Evolutionary conservation across 352 stramenopile genomes (phyloP).

Genomic region (Phytophthora macrochlamydospora): DNA sequence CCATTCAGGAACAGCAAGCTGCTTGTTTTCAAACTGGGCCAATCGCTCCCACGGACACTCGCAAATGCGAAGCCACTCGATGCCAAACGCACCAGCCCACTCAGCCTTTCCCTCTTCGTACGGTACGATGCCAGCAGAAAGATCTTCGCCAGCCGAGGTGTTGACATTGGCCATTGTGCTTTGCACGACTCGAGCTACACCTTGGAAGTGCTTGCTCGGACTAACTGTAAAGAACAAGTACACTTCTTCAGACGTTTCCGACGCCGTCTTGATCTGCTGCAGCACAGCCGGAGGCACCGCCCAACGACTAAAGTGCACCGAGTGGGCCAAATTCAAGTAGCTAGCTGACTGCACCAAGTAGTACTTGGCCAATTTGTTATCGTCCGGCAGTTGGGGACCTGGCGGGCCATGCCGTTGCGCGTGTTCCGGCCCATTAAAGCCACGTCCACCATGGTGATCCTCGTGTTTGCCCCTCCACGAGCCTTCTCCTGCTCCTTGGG

Average conservation of each 20-base stretch:
- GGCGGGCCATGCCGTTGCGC: conserved; percentile 8
- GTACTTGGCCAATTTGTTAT: conserved; percentile 82
- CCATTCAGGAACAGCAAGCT: conserved; percentile 59
- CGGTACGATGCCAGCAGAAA: conserved; percentile 52
- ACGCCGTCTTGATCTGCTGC: conserved; percentile 71
- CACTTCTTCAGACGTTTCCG: conserved; percentile 77
- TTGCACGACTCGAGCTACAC: conserved; percentile 53
- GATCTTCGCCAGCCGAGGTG: conserved; percentile 46
- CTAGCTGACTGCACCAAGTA: conserved; percentile 81
- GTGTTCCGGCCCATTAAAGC: conserved; percentile 11
- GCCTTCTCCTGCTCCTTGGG: conserved; percentile 71
- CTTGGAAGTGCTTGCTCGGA: conserved; percentile 83
- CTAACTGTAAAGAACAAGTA: conserved; percentile 81
- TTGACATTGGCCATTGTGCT: conserved; percentile 45
- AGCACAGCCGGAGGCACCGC: conserved; percentile 51
- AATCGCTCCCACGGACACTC: conserved; percentile 88
- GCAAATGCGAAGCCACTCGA: conserved; percentile 89
- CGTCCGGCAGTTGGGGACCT: conserved; percentile 57
- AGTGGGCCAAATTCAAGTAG: conserved; percentile 85
- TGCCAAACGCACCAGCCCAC: conserved; percentile 68
- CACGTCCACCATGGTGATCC: conserved; percentile 4
- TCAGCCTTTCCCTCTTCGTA: conserved; percentile 53
- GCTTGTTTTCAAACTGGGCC: conserved; percentile 73
- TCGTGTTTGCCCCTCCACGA: conserved; percentile 15
- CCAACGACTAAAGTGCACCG: conserved; percentile 81